Evolutionary conservation across 768 basidiomycete genomes (phyloP), one percentile per base, ranked within the genome.

Genomic region (Boletus speciosus): DNA sequence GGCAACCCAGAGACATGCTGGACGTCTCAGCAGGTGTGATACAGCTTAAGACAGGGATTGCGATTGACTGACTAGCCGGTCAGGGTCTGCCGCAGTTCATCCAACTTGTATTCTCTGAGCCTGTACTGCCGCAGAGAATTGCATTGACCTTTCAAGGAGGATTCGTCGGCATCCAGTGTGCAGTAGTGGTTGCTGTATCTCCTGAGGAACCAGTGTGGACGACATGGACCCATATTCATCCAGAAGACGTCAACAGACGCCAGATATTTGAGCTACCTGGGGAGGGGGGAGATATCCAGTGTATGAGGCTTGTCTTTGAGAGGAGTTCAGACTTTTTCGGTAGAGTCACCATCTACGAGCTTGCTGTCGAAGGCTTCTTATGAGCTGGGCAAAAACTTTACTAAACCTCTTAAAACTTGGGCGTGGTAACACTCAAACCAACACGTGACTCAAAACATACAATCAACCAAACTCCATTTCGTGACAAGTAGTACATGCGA

Each of bases 241-340:
- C 91, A 3, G 85, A 90, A 74, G 89, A 93, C 63, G 83, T 86
- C 52, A 93, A 93, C 65, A 60, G 25, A 25, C 25, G 25, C 25
- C 25, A 25, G 25, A 25, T 25, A 25, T 25, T 25, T 25, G 79
- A 83, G 50, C 65, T 92, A 11, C 56, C 63, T 23, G 32, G 31
- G 12, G 38, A 65, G 14, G 51, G 37, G 9, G 8, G 67, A 27
- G 61, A 66, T 31, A 70, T 84, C 15, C 69, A 60, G 52, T 73
- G 75, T 16, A 54, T 93, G 58, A 86, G 81, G 68, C 68, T 93
- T 12, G 73, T 88, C 6, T 93, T 93, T 56, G 85, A 89, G 61
- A 79, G 83, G 66, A 89, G 88, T 66, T 91, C 90, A 19, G 90
- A 92, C 71, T 88, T 92, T 63, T 93, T 91, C 64, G 90, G 90